A percentile compares a stretch with the other conserved stretches of the same genome.
Conservation (phyloP, 345 rosid genomes). For the Triadica sebifera region DNA sequence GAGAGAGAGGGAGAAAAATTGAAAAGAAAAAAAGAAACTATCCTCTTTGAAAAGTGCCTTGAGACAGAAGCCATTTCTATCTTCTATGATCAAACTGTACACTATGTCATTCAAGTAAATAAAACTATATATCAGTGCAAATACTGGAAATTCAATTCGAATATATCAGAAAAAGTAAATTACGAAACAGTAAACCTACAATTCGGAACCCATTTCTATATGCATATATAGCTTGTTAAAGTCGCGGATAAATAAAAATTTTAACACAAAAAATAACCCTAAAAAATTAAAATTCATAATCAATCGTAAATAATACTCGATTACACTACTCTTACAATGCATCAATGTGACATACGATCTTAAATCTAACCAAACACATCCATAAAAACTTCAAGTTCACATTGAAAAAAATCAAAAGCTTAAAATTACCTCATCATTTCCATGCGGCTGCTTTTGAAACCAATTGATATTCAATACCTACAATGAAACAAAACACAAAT, state of each 20-base stretch:
- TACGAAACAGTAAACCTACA: not conserved
- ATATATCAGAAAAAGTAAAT: not conserved
- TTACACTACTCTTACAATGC: not conserved
- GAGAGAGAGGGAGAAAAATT: too few relatives aligned
- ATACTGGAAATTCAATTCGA: not conserved
- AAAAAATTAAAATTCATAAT: not conserved
- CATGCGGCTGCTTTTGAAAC: slow-evolving; percentile 81
- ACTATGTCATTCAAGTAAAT: not conserved
- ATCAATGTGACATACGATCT: not conserved
- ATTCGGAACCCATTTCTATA: not conserved
- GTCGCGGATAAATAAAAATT: not conserved
- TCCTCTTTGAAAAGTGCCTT: not conserved
- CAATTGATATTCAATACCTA: slow-evolving; percentile 85
- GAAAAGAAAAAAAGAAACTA: not conserved
- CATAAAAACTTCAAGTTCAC: not conserved
- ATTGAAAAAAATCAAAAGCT: not conserved
- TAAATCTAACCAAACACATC: not conserved
- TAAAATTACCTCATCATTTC: slow-evolving; percentile 78
- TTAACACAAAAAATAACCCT: not conserved
- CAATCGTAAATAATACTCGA: too few relatives aligned
- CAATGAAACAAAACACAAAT: slow-evolving; percentile 20
- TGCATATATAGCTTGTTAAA: not conserved
- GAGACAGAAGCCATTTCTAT: not conserved
- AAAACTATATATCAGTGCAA: not conserved
- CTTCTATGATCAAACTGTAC: not conserved